Evolutionary conservation across 2,329 filamentous ascomycete species (phyloP).

Genomic region (Botrytis galanthina): DNA sequence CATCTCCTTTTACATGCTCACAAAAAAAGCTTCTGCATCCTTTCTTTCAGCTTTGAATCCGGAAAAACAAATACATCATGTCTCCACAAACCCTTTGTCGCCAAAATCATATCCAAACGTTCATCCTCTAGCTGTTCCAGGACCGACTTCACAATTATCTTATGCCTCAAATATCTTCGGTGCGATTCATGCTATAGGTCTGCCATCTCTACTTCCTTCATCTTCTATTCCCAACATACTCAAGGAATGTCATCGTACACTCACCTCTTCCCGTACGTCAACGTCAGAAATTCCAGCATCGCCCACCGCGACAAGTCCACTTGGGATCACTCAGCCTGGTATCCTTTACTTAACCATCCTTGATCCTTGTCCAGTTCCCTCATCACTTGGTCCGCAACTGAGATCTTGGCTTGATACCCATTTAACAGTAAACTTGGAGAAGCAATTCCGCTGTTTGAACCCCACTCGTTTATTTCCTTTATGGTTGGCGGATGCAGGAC

Average conservation of each 20-base stretch:
- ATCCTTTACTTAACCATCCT: constrained; percentile 59
- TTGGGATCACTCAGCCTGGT: constrained; percentile 39
- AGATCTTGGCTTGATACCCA: constrained; percentile 61
- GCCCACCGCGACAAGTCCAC: background rate
- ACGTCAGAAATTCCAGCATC: constrained; percentile 1
- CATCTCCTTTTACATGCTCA: constrained; percentile 8
- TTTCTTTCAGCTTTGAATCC: constrained; percentile 37
- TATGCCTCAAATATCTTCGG: constrained; percentile 44
- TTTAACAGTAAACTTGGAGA: constrained; percentile 58
- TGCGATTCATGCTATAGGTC: constrained; percentile 51
- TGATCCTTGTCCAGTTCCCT: constrained; percentile 57
- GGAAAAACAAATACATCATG: constrained; percentile 45
- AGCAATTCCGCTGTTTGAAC: constrained; percentile 56
- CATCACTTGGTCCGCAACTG: constrained; percentile 56
- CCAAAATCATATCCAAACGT: constrained; percentile 40
- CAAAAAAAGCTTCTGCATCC: constrained; percentile 32
- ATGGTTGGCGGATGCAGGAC: constrained; percentile 59
- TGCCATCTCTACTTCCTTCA: constrained; percentile 57
- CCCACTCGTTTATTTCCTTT: constrained; percentile 57
- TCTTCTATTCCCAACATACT: constrained; percentile 57
- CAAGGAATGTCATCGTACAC: constrained; percentile 53
- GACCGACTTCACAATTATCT: constrained; percentile 42
- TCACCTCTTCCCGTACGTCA: constrained; percentile 42
- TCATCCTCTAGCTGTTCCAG: constrained; percentile 38
- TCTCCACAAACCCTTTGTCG: constrained; percentile 41